Evolutionary conservation across 441 rosid species (phyloP), one percentile per base, ranked within the genome.

Genomic region (Aleurites moluccanus): DNA sequence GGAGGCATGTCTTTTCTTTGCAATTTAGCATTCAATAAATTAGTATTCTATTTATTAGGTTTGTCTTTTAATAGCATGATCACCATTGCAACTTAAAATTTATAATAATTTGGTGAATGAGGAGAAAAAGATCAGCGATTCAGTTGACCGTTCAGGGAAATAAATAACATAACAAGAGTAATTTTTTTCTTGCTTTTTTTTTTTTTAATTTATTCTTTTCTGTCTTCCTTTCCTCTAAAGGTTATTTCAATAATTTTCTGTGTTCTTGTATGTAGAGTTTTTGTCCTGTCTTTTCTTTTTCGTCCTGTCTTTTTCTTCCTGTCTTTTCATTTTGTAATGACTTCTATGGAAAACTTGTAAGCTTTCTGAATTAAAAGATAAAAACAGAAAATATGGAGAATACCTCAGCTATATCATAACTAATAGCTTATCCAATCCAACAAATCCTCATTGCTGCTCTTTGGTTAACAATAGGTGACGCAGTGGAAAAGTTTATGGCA

Each of bases 1-100:
- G 77, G 99, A 94, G 93, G 99, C 87, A 94, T 60, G 90, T 72
- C 74, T 80, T 74, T 79, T 72, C 81, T 47, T 45, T 83, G 33
- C 72, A 20, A 78, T 77, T 72, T 38, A 64, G 16, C 50, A 74
- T 59, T 67, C 16, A 42, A n/a, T 69, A 47, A 15, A 33, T 65
- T 66, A 64, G 16, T 21, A 1, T 70, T 33, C 27, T n/a, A 6
- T 67, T 52, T 9, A 55, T 55, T 28, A 3, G 35, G 63, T 62
- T 64, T 62, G 55, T 27, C 50, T 18, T 35, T 66, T 33, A 60
- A 52, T n/a, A 2, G 20, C 30, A 38, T 40, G 55, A 59, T 56
- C 69, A 6, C 73, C 50, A 35, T 56, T 33, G 47, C 20, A 30
- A 23, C 18, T 21, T 47, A 6, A 44, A 53, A 42, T 61, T 50